Percentiles rank a stretch among this genome's conserved stretches.
Evolutionary conservation across 495 filamentous ascomycete species (phyloP).

Genomic region (Podospora pseudocomata): DNA sequence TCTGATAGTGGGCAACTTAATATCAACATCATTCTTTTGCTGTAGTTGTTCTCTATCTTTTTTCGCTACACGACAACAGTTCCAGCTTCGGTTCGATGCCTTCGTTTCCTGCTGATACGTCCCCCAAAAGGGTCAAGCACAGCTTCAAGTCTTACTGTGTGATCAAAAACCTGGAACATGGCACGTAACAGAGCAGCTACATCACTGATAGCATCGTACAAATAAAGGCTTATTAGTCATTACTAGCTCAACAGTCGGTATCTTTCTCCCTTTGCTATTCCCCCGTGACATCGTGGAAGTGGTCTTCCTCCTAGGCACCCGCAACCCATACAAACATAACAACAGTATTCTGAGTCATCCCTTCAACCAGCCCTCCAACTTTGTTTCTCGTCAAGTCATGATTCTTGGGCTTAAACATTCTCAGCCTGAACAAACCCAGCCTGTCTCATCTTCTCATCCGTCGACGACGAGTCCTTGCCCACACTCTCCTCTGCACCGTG

Average conservation of each 20-base stretch:
- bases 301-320: no score
- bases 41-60: background rate
- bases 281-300: no score
- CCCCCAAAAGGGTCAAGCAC: no score
- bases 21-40: background rate
- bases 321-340: background rate
- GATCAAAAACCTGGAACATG: no score
- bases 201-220: no score
- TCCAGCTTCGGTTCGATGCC: no score
- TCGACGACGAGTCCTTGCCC: conserved; percentile 34
- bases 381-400: background rate
- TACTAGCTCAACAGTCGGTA: no score
- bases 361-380: background rate
- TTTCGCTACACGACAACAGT: background rate
- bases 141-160: no score
- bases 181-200: no score
- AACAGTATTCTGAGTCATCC: background rate
- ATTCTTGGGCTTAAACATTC: conserved; percentile 17
- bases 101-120: background rate
- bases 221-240: no score
- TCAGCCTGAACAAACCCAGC: conserved; percentile 29
- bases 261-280: no score
- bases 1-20: conserved; percentile 15
- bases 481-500: conserved; percentile 37
- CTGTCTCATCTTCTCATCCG: conserved; percentile 24